Conservation (phyloP, 2,329 filamentous ascomycete species). For the Calonectria honghensis region DNA sequence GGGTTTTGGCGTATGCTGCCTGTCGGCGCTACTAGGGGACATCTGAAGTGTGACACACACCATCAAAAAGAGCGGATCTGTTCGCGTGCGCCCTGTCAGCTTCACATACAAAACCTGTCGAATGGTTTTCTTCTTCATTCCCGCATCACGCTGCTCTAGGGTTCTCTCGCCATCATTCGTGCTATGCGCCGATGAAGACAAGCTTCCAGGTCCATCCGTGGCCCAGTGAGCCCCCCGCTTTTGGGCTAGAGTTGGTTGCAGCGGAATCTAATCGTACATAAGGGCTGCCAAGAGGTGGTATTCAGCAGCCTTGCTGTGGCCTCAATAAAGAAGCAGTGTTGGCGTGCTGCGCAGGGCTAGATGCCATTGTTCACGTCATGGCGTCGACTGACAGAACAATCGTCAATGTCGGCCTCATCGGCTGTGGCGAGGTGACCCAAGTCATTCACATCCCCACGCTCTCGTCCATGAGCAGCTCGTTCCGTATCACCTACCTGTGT, state of each 20-base stretch:
- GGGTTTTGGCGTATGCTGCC: neutral
- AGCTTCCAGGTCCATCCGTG: neutral
- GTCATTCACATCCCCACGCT: neutral
- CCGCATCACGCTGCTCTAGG: neutral
- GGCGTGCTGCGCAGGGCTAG: neutral
- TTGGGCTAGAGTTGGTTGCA: neutral
- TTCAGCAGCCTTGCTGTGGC: neutral
- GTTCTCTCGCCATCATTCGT: neutral
- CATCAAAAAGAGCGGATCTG: neutral
- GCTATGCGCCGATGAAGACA: neutral
- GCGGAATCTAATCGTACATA: neutral
- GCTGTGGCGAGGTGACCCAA: neutral
- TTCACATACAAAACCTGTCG: neutral
- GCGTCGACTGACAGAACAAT: neutral
- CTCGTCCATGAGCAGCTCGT: neutral
- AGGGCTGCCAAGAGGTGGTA: neutral
- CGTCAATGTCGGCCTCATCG: conserved; percentile 2
- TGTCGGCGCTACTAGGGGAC: neutral
- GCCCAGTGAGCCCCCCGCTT: neutral
- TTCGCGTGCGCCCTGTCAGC: neutral
- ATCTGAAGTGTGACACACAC: neutral
- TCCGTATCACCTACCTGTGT: conserved; percentile 1
- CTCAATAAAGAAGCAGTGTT: neutral
- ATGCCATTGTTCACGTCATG: neutral
- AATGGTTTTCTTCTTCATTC: neutral